Conservation (phyloP, 2,329 filamentous ascomycete genomes). For the Nothopassalora personata region DNA sequence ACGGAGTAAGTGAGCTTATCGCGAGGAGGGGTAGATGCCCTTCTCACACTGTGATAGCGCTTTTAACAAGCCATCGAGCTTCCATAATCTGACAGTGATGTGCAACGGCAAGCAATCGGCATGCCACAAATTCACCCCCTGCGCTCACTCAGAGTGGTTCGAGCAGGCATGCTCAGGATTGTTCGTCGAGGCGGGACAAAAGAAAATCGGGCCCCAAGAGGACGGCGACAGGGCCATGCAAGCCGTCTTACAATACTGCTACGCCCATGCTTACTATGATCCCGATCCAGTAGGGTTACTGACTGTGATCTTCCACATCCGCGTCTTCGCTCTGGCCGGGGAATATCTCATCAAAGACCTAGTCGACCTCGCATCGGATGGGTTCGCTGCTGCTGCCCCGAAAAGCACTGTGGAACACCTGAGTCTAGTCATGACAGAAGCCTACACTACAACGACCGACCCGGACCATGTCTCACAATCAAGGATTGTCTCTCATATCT, state of each 20-base stretch:
- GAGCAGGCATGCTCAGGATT: not conserved
- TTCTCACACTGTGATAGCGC: not conserved
- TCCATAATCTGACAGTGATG: not conserved
- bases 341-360: not conserved
- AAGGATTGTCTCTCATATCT: not conserved
- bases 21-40: not conserved
- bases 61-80: not conserved
- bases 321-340: not conserved
- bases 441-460: not conserved
- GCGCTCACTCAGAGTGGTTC: not conserved
- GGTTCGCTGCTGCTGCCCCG: not conserved
- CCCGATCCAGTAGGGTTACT: not conserved
- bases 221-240: not conserved
- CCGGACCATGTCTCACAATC: not conserved
- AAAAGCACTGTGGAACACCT: not conserved
- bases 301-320: not conserved
- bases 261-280: not conserved
- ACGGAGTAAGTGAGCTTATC: not conserved
- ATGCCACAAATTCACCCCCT: not conserved
- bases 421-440: not conserved
- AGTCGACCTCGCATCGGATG: not conserved
- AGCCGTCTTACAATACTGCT: not conserved
- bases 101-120: not conserved
- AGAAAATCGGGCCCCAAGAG: not conserved
- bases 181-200: not conserved